phyloP scores from a whole-genome alignment of 2,329 filamentous ascomycete species.

The Cyphellophora europaea region DNA sequence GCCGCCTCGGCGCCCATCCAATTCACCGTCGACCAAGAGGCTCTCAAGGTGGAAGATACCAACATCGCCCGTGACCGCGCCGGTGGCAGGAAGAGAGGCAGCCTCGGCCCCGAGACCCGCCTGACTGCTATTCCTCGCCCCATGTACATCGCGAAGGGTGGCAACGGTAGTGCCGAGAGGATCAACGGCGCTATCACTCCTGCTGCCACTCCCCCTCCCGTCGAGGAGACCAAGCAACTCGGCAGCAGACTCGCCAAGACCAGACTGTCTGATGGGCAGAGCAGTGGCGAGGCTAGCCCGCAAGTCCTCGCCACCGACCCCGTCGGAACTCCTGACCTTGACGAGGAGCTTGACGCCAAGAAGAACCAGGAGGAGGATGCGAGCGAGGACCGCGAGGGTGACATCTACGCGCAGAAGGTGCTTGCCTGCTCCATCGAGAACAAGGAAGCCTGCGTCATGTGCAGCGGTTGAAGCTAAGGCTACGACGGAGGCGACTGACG shows the following conservation, averaged over 20 bases:
- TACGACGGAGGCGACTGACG: too few species aligned
- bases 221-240: constrained; percentile 44
- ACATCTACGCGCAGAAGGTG: constrained; percentile 92
- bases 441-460: constrained; percentile 91
- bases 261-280: constrained; percentile 60
- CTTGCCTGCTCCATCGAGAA: constrained; percentile 96
- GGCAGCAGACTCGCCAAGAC: constrained; percentile 20
- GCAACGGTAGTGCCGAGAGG: constrained; percentile 27
- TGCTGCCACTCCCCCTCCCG: constrained; percentile 51
- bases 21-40: constrained; percentile 97
- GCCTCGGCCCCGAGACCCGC: constrained; percentile 48
- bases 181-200: constrained; percentile 61
- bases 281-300: constrained; percentile 64
- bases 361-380: constrained; percentile 64
- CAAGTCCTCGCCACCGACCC: constrained; percentile 69
- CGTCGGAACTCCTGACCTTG: constrained; percentile 44
- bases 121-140: constrained; percentile 56
- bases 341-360: constrained; percentile 48
- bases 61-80: constrained; percentile 57
- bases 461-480: constrained; percentile 63
- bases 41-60: constrained; percentile 77
- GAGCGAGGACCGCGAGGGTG: constrained; percentile 67
- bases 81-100: constrained; percentile 55
- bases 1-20: constrained; percentile 94
- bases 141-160: constrained; percentile 50